phyloP scores from a whole-genome alignment of 495 filamentous ascomycete genomes.

The Lasiosphaeria ovina region DNA sequence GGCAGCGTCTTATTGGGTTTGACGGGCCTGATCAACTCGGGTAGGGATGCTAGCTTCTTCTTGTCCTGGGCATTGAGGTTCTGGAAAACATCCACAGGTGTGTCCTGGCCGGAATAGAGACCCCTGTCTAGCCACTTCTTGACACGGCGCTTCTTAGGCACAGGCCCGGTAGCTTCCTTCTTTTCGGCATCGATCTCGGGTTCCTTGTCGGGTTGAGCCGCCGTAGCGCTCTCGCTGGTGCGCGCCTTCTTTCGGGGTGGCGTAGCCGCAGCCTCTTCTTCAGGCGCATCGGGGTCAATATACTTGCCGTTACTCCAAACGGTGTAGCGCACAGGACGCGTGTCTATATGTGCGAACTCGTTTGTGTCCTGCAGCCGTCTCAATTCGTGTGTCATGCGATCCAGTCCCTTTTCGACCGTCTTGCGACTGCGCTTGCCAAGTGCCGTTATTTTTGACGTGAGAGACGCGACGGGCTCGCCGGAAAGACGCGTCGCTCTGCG shows the following conservation, averaged over 20 bases:
- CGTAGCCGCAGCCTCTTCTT: conserved; percentile 23
- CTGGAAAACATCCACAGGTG: conserved; percentile 56
- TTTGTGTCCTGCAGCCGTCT: conserved; percentile 51
- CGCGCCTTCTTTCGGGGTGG: conserved; percentile 40
- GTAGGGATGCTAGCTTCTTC: conserved; percentile 57
- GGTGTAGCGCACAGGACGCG: conserved; percentile 45
- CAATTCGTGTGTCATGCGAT: conserved; percentile 44
- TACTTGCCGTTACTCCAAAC: conserved; percentile 58
- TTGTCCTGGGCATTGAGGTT: conserved; percentile 56
- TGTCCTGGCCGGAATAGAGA: conserved; percentile 83
- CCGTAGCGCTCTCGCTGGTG: conserved; percentile 33
- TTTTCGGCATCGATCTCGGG: conserved; percentile 22
- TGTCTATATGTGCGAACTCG: conserved; percentile 53
- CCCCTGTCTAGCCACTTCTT: conserved; percentile 81
- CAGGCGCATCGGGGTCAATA: conserved; percentile 26
- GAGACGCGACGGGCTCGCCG: conserved; percentile 44
- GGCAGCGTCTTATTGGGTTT: conserved; percentile 45
- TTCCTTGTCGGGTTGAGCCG: conserved; percentile 4
- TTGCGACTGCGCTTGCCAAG: conserved; percentile 47
- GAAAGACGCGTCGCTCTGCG: conserved; percentile 41
- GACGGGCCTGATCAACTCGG: conserved; percentile 43
- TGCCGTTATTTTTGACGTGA: conserved; percentile 43
- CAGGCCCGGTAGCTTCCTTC: conserved; percentile 22
- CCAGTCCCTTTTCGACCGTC: conserved; percentile 38
- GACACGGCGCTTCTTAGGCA: conserved; percentile 42